These are phyloP conservation scores for Candida quercuum DNA, from an alignment of 805 yeast species.

Conservation along the genomic window DNA sequence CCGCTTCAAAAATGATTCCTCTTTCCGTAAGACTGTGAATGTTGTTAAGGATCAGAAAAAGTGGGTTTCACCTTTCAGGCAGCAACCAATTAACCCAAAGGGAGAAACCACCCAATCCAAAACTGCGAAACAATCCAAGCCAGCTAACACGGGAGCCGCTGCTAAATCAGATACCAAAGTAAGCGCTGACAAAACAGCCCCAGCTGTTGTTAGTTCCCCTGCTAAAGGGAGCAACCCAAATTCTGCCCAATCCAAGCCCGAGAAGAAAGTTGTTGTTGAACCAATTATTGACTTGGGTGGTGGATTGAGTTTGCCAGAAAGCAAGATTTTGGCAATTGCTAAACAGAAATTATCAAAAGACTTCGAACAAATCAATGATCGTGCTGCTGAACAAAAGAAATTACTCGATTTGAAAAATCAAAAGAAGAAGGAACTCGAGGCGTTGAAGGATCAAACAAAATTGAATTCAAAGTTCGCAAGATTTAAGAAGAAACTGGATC, in stretches of 20 bases:
- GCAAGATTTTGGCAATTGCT: conserved; percentile 22
- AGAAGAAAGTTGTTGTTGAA: conserved; percentile 16
- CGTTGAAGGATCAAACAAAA: conserved; percentile 21
- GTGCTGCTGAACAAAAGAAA: conserved; percentile 21
- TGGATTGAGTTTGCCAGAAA: conserved; percentile 24
- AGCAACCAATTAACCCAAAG: conserved; percentile 2
- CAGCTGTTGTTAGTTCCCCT: background rate
- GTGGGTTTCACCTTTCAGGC: conserved; percentile 27
- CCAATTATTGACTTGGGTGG: conserved; percentile 23
- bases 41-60: conserved; percentile 19
- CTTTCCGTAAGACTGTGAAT: conserved; percentile 18
- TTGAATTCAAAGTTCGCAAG: conserved; percentile 20
- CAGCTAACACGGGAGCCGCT: conserved; percentile 1
- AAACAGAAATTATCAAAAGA: conserved; percentile 17
- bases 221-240: too few relatives aligned
- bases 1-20: background rate
- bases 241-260: background rate
- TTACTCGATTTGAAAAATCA: conserved; percentile 20
- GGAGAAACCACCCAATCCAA: background rate
- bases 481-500: conserved; percentile 23
- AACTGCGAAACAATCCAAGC: background rate
- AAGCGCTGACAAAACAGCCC: background rate
- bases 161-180: background rate
- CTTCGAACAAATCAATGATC: conserved; percentile 15
- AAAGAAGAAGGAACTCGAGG: conserved; percentile 22